phyloP scores from a whole-genome alignment of 306 rosid genomes.

The Ziziphus jujuba region DNA sequence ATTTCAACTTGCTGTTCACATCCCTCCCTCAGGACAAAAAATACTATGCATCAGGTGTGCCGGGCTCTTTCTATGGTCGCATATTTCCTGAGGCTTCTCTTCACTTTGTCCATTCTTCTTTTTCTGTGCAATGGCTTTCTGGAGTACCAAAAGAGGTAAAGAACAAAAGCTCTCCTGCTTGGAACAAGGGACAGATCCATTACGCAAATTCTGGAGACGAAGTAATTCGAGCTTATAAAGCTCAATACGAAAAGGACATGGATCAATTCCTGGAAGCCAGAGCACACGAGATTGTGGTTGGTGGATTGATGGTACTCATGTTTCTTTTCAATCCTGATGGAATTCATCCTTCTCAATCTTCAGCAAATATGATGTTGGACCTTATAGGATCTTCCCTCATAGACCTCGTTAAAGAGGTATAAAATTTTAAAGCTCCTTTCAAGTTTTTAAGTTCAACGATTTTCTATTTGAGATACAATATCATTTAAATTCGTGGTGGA shows the following conservation, averaged over 20 bases:
- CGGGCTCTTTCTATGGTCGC: constrained; percentile 35
- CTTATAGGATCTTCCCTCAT: constrained; percentile 29
- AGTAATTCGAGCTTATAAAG: constrained; percentile 25
- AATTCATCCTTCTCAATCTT: constrained; percentile 5
- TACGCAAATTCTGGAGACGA: constrained; percentile 12
- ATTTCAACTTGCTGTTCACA: constrained; percentile 39
- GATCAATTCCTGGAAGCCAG: constrained; percentile 30
- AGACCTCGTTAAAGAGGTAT: constrained; percentile 38
- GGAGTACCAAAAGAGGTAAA: constrained; percentile 18
- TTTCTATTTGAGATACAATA: too few species aligned
- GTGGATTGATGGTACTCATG: constrained; percentile 38
- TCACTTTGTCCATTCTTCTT: constrained; percentile 33
- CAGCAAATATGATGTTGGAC: neutral
- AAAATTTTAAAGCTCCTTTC: neutral
- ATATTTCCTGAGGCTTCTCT: constrained; percentile 31
- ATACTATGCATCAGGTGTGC: constrained; percentile 28
- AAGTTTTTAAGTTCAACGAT: too few species aligned
- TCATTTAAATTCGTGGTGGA: too few species aligned
- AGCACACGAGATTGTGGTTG: constrained; percentile 35
- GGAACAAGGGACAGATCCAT: constrained; percentile 30
- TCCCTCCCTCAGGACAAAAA: constrained; percentile 14
- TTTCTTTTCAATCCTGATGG: constrained; percentile 4
- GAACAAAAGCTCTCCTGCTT: constrained; percentile 18
- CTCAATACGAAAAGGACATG: constrained; percentile 35
- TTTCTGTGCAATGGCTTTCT: constrained; percentile 40